Evolutionary conservation across 2,329 filamentous ascomycete genomes (phyloP).

Genomic region (Aspergillus bombycis): DNA sequence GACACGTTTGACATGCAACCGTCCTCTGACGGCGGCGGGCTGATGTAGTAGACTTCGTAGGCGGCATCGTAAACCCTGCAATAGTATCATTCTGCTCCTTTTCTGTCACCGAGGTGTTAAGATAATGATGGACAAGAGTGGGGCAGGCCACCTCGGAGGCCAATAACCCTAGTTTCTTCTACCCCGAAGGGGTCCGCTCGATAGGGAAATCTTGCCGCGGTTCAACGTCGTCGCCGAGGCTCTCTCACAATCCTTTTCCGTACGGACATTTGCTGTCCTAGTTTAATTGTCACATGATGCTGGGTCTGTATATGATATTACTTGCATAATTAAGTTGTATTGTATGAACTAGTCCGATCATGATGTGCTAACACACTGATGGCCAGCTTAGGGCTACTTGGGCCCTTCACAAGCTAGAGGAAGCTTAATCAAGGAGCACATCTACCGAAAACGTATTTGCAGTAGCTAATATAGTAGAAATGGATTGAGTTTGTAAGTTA

Average conservation of each 20-base stretch:
- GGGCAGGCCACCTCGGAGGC: not conserved
- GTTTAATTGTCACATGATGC: not conserved
- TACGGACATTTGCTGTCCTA: not conserved
- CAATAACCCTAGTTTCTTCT: not conserved
- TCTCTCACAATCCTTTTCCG: not conserved
- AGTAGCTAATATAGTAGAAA: too few relatives aligned
- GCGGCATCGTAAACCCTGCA: not conserved
- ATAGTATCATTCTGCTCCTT: not conserved
- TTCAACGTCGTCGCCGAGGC: not conserved
- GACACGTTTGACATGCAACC: constrained; percentile 18
- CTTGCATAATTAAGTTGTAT: too few relatives aligned
- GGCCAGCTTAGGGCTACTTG: too few relatives aligned
- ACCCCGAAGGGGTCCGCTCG: not conserved
- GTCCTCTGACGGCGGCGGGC: not conserved
- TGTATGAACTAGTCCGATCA: too few relatives aligned
- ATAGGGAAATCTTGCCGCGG: not conserved
- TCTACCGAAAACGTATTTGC: too few relatives aligned
- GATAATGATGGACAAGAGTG: not conserved
- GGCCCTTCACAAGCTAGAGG: too few relatives aligned
- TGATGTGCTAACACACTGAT: too few relatives aligned
- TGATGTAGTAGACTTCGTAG: not conserved
- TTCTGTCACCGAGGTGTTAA: not conserved
- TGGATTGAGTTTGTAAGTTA: too few relatives aligned
- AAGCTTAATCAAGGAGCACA: too few relatives aligned
- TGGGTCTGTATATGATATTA: too few relatives aligned